phyloP scores from a whole-genome alignment of 768 basidiomycete species.

The Kwoniella dendrophila region DNA sequence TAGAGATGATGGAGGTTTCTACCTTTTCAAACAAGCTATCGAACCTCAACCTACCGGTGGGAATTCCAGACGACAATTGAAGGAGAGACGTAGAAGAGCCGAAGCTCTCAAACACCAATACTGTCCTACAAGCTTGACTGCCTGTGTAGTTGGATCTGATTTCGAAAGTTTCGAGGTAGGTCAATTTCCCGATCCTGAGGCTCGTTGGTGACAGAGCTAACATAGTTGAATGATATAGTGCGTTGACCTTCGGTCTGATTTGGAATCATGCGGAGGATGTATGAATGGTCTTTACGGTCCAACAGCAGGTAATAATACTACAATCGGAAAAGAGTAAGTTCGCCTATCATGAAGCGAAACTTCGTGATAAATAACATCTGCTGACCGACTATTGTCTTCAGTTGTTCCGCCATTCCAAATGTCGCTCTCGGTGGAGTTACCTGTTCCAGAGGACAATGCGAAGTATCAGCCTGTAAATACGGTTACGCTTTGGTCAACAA shows the following conservation, averaged over 20 bases:
- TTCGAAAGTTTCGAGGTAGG: conserved; percentile 14
- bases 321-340: conserved; percentile 11
- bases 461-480: conserved; percentile 17
- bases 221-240: conserved; percentile 5
- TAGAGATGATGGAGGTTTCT: neutral
- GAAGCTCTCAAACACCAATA: neutral
- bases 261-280: conserved; percentile 19
- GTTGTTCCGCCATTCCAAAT: conserved; percentile 5
- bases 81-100: neutral
- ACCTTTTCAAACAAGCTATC: neutral
- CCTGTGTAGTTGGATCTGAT: neutral
- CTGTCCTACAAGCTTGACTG: conserved; percentile 7
- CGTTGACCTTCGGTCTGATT: conserved; percentile 9
- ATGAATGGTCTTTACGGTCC: conserved; percentile 5
- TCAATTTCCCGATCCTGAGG: neutral
- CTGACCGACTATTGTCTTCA: neutral
- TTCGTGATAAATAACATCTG: neutral
- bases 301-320: neutral
- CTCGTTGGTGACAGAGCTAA: too few species aligned
- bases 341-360: neutral
- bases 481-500: conserved; percentile 15
- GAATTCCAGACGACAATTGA: conserved; percentile 11
- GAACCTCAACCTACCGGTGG: neutral
- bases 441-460: conserved; percentile 13
- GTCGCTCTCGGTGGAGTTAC: conserved; percentile 19